Evolutionary conservation across 805 yeast species (phyloP).

Genomic region (Maudiozyma barnettii): DNA sequence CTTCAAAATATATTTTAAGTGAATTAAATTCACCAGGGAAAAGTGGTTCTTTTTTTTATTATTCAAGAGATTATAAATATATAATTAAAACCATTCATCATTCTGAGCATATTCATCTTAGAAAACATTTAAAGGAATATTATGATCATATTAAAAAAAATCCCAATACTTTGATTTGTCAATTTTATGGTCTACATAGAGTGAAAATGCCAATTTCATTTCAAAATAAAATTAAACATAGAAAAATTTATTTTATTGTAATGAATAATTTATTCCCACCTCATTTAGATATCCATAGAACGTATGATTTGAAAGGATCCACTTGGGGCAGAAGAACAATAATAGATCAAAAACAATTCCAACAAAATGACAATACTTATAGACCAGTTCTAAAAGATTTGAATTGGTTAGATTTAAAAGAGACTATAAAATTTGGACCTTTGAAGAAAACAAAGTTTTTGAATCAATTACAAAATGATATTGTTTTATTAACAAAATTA

Average conservation of each 20-base stretch:
- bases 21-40: slow-evolving; percentile 95
- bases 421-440: slow-evolving; percentile 68
- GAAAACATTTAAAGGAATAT: slow-evolving; percentile 65
- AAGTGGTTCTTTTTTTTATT: slow-evolving; percentile 92
- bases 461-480: slow-evolving; percentile 68
- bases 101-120: slow-evolving; percentile 77
- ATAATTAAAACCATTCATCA: slow-evolving; percentile 95
- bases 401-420: slow-evolving; percentile 70
- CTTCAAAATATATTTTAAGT: slow-evolving; percentile 83
- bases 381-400: slow-evolving; percentile 68
- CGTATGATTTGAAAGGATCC: slow-evolving; percentile 90
- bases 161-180: slow-evolving; percentile 83
- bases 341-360: slow-evolving; percentile 15
- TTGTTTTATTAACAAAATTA: slow-evolving; percentile 54
- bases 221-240: slow-evolving; percentile 32
- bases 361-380: slow-evolving; percentile 12
- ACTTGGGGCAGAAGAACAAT: slow-evolving; percentile 66
- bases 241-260: slow-evolving; percentile 84
- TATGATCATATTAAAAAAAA: slow-evolving; percentile 71
- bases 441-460: slow-evolving; percentile 48
- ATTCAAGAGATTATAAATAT: slow-evolving; percentile 84
- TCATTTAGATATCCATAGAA: slow-evolving; percentile 70
- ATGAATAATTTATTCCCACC: slow-evolving; percentile 98
- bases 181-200: slow-evolving; percentile 91
- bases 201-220: slow-evolving; percentile 69